Percentiles rank a stretch among this genome's conserved stretches.
Conservation (phyloP, 768 basidiomycete species). For the Phaeotremella skinneri region DNA sequence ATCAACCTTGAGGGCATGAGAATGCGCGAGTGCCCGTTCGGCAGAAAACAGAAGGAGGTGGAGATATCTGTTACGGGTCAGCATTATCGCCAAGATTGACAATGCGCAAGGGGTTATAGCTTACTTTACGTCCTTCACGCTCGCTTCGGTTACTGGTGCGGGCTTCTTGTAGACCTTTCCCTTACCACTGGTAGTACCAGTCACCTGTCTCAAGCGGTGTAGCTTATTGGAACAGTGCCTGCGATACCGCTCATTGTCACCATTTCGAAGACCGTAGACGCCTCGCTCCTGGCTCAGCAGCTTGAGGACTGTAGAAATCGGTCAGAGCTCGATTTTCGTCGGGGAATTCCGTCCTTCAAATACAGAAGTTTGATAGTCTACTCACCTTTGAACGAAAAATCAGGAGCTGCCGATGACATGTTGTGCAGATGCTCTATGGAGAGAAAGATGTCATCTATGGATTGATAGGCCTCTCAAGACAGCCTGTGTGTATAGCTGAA, state of each 20-base stretch:
- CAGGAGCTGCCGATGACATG: neutral
- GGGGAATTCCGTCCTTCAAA: neutral
- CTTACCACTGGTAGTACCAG: constrained; percentile 83
- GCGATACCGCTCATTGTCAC: constrained; percentile 80
- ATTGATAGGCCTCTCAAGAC: neutral
- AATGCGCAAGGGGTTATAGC: constrained; percentile 38
- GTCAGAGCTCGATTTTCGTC: neutral
- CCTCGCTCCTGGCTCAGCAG: constrained; percentile 84
- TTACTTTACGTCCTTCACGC: constrained; percentile 80
- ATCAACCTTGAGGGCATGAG: constrained; percentile 68
- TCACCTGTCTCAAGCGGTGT: constrained; percentile 76
- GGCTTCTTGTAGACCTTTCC: constrained; percentile 86
- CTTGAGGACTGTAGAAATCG: constrained; percentile 64
- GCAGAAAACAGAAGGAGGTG: constrained; percentile 84
- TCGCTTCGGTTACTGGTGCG: constrained; percentile 65
- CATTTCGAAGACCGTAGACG: constrained; percentile 85
- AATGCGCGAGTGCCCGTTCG: constrained; percentile 87
- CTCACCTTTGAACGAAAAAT: constrained; percentile 43
- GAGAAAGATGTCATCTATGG: neutral
- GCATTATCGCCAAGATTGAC: constrained; percentile 16
- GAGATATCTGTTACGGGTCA: constrained; percentile 24
- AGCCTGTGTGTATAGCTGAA: neutral
- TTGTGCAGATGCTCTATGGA: neutral
- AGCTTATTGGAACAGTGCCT: constrained; percentile 90
- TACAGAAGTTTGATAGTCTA: neutral